Evolutionary conservation across 2,329 filamentous ascomycete genomes (phyloP).

Genomic region (Xylariaceae sp.): DNA sequence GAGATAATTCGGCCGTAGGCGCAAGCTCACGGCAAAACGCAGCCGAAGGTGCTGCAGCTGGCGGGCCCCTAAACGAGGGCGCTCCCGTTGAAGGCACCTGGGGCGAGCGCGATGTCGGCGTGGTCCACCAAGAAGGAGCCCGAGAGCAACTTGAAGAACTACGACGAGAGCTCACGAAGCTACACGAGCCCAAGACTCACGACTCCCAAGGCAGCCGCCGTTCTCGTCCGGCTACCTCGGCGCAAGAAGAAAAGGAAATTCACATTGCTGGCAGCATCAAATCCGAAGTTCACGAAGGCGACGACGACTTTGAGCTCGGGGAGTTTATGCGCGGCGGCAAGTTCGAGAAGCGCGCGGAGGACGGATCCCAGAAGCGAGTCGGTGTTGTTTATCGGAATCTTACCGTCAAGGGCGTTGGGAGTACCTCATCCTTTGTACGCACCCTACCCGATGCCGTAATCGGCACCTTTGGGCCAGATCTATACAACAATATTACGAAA

Average conservation of each 20-base stretch:
- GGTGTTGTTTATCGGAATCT: constrained; percentile 73
- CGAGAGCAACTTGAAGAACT: constrained; percentile 35
- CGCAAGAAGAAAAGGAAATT: too few relatives aligned
- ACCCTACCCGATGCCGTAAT: constrained; percentile 69
- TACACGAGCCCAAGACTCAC: constrained; percentile 34
- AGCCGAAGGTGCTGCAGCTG: constrained; percentile 1
- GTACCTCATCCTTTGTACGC: constrained; percentile 61
- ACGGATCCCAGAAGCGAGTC: constrained; percentile 67
- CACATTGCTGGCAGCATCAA: too few relatives aligned
- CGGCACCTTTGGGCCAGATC: constrained; percentile 74
- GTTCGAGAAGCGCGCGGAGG: constrained; percentile 64
- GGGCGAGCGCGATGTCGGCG: constrained; percentile 36
- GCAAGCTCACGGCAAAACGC: constrained; percentile 8
- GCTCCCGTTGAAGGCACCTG: constrained; percentile 30
- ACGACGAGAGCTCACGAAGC: constrained; percentile 32
- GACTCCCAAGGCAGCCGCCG: constrained; percentile 32
- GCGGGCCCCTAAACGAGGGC: background rate
- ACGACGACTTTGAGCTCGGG: constrained; percentile 57
- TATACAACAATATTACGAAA: constrained; percentile 57
- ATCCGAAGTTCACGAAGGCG: too few relatives aligned
- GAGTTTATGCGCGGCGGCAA: constrained; percentile 69
- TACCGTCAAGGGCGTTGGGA: constrained; percentile 66
- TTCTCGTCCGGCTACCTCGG: constrained; percentile 1
- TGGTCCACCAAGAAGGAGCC: constrained; percentile 33
- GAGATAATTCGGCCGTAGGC: constrained; percentile 22